phyloP scores from a whole-genome alignment of 2,329 filamentous ascomycete species.

The Ilyonectria mors-panacis region DNA sequence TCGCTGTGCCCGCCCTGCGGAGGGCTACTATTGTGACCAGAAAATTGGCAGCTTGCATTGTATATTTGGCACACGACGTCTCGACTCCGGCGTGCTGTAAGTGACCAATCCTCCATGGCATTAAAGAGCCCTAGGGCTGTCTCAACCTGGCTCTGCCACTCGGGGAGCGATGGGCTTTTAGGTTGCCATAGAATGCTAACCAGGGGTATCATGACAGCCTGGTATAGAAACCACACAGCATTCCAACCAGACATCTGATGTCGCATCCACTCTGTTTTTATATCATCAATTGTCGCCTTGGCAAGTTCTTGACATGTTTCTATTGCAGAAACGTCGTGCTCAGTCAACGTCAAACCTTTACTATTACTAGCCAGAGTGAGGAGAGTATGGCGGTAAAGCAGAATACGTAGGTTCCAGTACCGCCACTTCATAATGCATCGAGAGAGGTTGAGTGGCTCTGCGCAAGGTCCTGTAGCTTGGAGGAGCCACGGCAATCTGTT shows the following conservation, averaged over 20 bases:
- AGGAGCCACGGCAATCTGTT: constrained; percentile 77
- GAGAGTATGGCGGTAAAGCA: constrained; percentile 81
- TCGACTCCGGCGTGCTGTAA: constrained; percentile 73
- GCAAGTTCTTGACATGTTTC: constrained; percentile 79
- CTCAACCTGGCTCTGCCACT: constrained; percentile 72
- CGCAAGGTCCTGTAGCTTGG: constrained; percentile 75
- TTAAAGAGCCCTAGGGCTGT: constrained; percentile 73
- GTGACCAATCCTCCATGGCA: constrained; percentile 75
- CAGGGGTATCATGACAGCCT: constrained; percentile 84
- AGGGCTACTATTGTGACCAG: constrained; percentile 52
- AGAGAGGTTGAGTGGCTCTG: constrained; percentile 78
- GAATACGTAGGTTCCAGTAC: constrained; percentile 82
- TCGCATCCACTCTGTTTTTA: constrained; percentile 76
- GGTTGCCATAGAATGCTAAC: constrained; percentile 80
- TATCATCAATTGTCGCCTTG: constrained; percentile 79
- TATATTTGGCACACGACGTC: constrained; percentile 76
- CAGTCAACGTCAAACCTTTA: constrained; percentile 64
- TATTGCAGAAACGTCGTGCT: constrained; percentile 78
- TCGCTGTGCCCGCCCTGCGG: constrained; percentile 69
- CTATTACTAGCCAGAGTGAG: constrained; percentile 71
- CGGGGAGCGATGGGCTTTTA: constrained; percentile 62
- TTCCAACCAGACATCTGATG: constrained; percentile 87
- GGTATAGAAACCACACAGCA: constrained; percentile 85
- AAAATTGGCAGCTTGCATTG: constrained; percentile 61
- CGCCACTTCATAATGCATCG: constrained; percentile 86